Evolutionary conservation across 164 flowering plant genomes (phyloP).

Genomic region (Liquidambar formosana): DNA sequence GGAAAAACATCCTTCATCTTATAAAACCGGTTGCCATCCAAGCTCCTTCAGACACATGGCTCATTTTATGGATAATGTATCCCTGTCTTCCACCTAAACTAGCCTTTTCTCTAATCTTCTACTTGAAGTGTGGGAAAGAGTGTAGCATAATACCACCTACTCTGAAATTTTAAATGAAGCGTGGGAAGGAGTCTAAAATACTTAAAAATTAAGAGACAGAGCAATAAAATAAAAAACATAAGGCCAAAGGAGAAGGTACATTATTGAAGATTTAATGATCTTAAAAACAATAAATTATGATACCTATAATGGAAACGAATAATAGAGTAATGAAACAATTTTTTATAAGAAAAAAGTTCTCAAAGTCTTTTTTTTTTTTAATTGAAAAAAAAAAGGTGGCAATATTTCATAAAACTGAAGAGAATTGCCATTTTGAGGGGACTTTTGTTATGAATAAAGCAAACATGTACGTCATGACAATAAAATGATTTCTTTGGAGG

Average conservation of each 20-base stretch:
- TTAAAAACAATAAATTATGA: background rate
- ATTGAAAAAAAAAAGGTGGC: no score
- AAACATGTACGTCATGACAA: no score
- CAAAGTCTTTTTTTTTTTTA: background rate
- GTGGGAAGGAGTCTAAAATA: constrained; percentile 6
- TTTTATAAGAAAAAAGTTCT: background rate
- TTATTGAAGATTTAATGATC: constrained; percentile 21
- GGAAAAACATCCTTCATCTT: background rate
- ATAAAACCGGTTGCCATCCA: background rate
- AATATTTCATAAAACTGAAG: no score
- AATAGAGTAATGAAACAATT: no score
- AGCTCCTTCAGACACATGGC: background rate
- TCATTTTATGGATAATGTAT: background rate
- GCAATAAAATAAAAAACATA: constrained; percentile 18
- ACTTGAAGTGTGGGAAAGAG: constrained; percentile 7
- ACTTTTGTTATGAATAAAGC: no score
- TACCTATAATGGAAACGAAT: no score
- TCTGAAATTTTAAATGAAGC: constrained; percentile 22
- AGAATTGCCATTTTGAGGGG: no score
- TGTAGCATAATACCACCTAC: constrained; percentile 25
- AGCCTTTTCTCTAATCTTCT: no score
- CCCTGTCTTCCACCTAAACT: no score
- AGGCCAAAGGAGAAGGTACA: constrained; percentile 56
- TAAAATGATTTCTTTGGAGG: no score
- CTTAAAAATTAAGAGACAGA: constrained; percentile 1